These are phyloP conservation scores for Sporothrix brunneoviolacea DNA, from an alignment of 2,329 filamentous ascomycete species.

Conservation along the genomic window DNA sequence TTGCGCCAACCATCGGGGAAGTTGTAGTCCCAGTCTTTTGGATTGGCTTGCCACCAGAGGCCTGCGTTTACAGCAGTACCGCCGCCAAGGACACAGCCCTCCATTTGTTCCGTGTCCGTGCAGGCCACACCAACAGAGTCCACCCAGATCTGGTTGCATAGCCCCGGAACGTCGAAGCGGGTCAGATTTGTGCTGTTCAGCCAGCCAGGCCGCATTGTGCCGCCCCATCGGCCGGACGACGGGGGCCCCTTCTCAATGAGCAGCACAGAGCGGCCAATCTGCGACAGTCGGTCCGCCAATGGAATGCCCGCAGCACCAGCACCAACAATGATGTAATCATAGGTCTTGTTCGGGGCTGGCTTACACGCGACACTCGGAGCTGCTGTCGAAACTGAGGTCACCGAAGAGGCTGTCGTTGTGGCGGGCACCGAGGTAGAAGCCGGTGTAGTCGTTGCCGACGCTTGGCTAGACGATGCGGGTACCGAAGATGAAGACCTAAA, in stretches of 20 bases:
- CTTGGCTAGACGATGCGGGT: neutral
- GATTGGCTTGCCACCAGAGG: constrained; percentile 61
- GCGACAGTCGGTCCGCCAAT: constrained; percentile 56
- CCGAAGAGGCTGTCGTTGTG: constrained; percentile 19
- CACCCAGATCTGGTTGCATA: constrained; percentile 64
- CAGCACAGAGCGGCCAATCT: constrained; percentile 58
- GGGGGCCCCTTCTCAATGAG: constrained; percentile 55
- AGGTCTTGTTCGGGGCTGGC: constrained; percentile 23
- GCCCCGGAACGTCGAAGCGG: constrained; percentile 64
- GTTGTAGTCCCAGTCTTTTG: constrained; percentile 63
- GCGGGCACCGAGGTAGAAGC: neutral
- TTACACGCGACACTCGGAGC: constrained; percentile 18
- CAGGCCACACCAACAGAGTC: constrained; percentile 59
- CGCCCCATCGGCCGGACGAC: constrained; percentile 59
- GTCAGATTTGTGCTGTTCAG: constrained; percentile 55
- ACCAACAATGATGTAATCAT: constrained; percentile 59
- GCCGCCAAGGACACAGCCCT: constrained; percentile 64
- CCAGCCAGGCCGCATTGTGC: constrained; percentile 56
- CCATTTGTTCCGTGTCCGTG: constrained; percentile 57
- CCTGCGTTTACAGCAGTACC: constrained; percentile 61
- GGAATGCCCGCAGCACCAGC: constrained; percentile 55
- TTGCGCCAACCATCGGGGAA: constrained; percentile 68
- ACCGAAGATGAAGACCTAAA: no score
- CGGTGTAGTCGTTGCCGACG: neutral
- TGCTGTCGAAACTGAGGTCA: constrained; percentile 33